These are phyloP conservation scores for Staphylotrichum longicolle DNA, from an alignment of 495 filamentous ascomycete species.

Conservation along the genomic window DNA sequence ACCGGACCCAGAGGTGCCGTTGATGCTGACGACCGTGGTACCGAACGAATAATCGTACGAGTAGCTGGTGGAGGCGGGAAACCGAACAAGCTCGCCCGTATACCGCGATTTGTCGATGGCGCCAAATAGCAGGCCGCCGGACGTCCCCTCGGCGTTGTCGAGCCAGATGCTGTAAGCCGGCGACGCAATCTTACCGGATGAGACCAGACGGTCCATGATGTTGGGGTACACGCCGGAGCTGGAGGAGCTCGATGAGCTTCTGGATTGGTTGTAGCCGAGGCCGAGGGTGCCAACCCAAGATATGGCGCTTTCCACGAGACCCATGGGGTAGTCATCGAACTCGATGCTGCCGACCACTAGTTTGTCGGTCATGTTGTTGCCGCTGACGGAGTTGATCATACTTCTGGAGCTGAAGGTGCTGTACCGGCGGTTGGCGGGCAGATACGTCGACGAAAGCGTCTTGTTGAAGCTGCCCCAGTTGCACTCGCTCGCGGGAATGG, in stretches of 20 bases:
- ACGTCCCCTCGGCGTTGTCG: conserved; percentile 59
- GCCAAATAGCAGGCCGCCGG: conserved; percentile 76
- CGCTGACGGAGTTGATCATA: no score
- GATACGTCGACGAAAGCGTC: conserved; percentile 63
- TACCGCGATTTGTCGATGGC: conserved; percentile 77
- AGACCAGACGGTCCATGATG: conserved; percentile 63
- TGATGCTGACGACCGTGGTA: conserved; percentile 56
- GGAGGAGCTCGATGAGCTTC: conserved; percentile 35
- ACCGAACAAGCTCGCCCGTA: conserved; percentile 60
- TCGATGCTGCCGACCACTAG: conserved; percentile 60
- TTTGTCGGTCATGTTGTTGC: conserved; percentile 63
- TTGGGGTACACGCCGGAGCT: conserved; percentile 57
- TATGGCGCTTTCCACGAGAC: conserved; percentile 59
- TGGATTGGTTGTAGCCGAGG: conserved; percentile 68
- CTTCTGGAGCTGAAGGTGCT: conserved; percentile 48
- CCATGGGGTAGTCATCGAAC: conserved; percentile 68
- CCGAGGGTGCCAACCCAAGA: conserved; percentile 71
- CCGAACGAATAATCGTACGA: conserved; percentile 54
- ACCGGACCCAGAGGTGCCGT: conserved; percentile 28
- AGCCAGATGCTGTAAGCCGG: conserved; percentile 82
- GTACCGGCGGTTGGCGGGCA: conserved; percentile 47
- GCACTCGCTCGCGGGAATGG: conserved; percentile 7
- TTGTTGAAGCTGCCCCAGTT: conserved; percentile 49
- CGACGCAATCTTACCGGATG: conserved; percentile 62
- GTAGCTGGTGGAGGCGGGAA: conserved; percentile 38